Conservation (phyloP, 2,329 filamentous ascomycete species). For the Phyllachora maydis region DNA sequence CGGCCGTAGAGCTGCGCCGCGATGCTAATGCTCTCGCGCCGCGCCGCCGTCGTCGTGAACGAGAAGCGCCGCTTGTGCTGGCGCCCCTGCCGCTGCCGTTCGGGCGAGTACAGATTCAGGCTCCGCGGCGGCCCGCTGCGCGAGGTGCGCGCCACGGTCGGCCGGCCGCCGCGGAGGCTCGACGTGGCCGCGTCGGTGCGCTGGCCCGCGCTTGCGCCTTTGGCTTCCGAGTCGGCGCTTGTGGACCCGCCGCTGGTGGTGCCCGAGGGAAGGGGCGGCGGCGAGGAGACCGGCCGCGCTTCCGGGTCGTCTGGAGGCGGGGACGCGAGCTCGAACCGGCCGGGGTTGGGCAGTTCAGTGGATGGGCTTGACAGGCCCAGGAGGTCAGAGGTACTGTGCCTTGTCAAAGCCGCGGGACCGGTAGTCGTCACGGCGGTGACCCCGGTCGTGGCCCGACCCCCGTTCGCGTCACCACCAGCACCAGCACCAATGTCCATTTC, state of each 20-base stretch:
- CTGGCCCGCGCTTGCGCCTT: too few relatives aligned
- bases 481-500: constrained; percentile 82
- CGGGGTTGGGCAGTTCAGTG: constrained; percentile 50
- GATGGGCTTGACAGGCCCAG: constrained; percentile 43
- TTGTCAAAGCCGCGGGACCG: too few relatives aligned
- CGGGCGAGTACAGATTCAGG: constrained; percentile 10
- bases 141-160: constrained; percentile 5
- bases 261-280: too few relatives aligned
- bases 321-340: constrained; percentile 48
- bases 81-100: constrained; percentile 6
- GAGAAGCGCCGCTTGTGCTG: constrained; percentile 30
- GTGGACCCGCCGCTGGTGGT: too few relatives aligned
- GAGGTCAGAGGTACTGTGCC: constrained; percentile 36
- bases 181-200: too few relatives aligned
- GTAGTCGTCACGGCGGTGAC: too few relatives aligned
- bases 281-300: too few relatives aligned
- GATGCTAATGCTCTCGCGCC: constrained; percentile 26
- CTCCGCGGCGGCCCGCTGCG: constrained; percentile 6
- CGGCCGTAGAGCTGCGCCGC: constrained; percentile 28
- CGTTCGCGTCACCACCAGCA: too few relatives aligned
- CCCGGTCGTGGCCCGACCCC: constrained; percentile 3
- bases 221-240: too few relatives aligned
- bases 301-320: too few relatives aligned
- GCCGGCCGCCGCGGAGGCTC: constrained; percentile 4
- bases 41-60: constrained; percentile 24